Evolutionary conservation across 2,329 filamentous ascomycete genomes (phyloP), one percentile per base, ranked within the genome.

Genomic region (Aspergillus sojae): DNA sequence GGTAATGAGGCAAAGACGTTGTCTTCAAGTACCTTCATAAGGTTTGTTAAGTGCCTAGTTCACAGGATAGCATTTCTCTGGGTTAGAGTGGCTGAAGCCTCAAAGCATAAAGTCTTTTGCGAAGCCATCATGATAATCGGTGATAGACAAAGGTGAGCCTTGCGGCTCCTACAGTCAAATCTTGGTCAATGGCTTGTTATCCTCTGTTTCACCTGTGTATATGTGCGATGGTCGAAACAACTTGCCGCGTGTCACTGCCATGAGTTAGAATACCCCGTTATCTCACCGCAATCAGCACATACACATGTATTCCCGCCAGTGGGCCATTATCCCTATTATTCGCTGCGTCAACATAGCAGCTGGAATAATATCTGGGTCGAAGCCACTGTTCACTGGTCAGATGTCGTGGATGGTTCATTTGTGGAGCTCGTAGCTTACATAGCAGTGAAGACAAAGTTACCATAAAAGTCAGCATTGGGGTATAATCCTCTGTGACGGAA

Each of bases 391-490:
- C 23, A 19, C 14, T 16, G 11, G 26, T 52, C 26, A 52, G 26
- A 5, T 32, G 19, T 10, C 5, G 10, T 16, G 19, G 1, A 3
- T 30, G 2, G 4, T 21, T 23, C 9, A 32, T 12, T 4, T 21
- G 28, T 21, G 7, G 48, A 19, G 28, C n/a, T 14, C 4, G 7
- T 28, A 48, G 12, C 74, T 64, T 62, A 77, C 77, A 82, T 73
- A 4, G 74, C 79, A 0, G 75, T 79, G 61, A 80, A 82, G 14
- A 81, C 71, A 56, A 82, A 81, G 61, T 75, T 75, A 5, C 77
- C 79, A 65, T 79, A 81, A n/a, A 83, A 73, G 61, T 83, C 81
- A 2, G 78, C 80, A 64, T 83, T 83, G 0, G 79, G 77, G 57
- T 80, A 78, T 9, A 83, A 67, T 4, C 74, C 72, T n/a, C 72